phyloP scores from a whole-genome alignment of 1,284 basidiomycete species.

The Porogramme epimiltina region DNA sequence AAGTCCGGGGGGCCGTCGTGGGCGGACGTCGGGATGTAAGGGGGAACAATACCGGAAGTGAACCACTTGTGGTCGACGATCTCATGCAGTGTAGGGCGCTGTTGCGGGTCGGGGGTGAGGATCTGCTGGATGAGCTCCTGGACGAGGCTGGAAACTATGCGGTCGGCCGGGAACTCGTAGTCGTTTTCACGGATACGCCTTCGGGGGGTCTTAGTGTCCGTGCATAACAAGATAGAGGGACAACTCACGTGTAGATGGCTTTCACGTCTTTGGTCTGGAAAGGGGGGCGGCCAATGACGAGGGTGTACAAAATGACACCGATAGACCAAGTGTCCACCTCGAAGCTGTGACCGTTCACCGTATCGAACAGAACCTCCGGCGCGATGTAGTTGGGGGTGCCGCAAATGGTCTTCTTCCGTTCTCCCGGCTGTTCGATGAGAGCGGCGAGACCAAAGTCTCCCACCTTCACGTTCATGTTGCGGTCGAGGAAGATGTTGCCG shows the following conservation, averaged over 20 bases:
- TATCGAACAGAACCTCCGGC: slow-evolving; percentile 96
- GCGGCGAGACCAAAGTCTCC: slow-evolving; percentile 98
- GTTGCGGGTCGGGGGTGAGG: slow-evolving; percentile 79
- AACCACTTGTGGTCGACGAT: slow-evolving; percentile 91
- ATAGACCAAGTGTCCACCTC: slow-evolving; percentile 99
- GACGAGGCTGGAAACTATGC: slow-evolving; percentile 71
- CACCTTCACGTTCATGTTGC: slow-evolving; percentile 93
- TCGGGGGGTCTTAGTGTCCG: slow-evolving; percentile 11
- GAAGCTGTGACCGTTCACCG: slow-evolving; percentile 94
- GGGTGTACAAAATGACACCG: slow-evolving; percentile 96
- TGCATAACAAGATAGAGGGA: neutral
- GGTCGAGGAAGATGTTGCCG: slow-evolving; percentile 93
- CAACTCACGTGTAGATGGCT: slow-evolving; percentile 83
- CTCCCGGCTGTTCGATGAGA: slow-evolving; percentile 93
- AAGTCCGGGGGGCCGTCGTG: slow-evolving; percentile 79
- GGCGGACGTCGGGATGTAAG: slow-evolving; percentile 78
- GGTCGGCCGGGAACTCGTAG: slow-evolving; percentile 89
- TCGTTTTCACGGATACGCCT: slow-evolving; percentile 93
- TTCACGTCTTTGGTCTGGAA: slow-evolving; percentile 99
- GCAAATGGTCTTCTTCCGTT: slow-evolving; percentile 98
- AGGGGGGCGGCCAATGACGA: slow-evolving; percentile 91
- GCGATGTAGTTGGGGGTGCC: slow-evolving; percentile 99
- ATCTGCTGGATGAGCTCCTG: slow-evolving; percentile 85
- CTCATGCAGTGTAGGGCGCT: slow-evolving; percentile 83
- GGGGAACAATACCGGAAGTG: slow-evolving; percentile 78